phyloP scores from a whole-genome alignment of 306 rosid genomes.

The Rosa persica region DNA sequence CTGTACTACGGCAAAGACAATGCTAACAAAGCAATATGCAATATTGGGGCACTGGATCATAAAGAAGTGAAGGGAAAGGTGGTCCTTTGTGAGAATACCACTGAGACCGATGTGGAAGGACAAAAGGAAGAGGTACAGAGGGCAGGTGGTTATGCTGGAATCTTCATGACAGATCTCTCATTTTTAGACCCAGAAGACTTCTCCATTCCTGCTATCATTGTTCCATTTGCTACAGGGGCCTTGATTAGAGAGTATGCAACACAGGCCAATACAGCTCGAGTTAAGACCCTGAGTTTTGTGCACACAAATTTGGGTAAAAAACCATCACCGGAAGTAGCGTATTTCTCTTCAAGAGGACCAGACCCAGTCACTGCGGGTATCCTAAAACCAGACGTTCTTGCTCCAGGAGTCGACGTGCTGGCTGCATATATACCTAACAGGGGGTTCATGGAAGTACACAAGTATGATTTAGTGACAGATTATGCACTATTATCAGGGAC shows the following conservation, averaged over 20 bases:
- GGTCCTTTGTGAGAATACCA: constrained; percentile 2
- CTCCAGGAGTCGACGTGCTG: constrained; percentile 6
- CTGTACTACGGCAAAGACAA: constrained; percentile 15
- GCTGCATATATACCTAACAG: background rate
- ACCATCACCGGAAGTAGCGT: constrained; percentile 10
- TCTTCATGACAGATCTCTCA: background rate
- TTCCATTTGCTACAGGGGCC: background rate
- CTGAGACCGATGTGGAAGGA: too few relatives aligned
- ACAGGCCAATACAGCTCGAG: background rate
- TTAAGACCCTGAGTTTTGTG: background rate
- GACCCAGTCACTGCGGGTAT: constrained; percentile 3
- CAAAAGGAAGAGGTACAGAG: background rate
- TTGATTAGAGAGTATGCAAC: constrained; percentile 10
- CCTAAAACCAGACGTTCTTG: constrained; percentile 21
- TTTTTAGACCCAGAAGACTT: background rate
- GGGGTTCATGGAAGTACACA: background rate
- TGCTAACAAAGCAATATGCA: background rate
- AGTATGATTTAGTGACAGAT: background rate
- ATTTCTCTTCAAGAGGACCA: constrained; percentile 17
- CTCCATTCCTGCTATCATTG: constrained; percentile 11
- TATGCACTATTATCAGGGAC: constrained; percentile 8
- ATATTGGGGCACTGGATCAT: background rate
- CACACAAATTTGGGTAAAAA: constrained; percentile 11
- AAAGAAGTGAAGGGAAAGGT: constrained; percentile 15
- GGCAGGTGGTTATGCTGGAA: constrained; percentile 10